Evolutionary conservation across 116 monocot genomes (phyloP), one percentile per base, ranked within the genome.

Genomic region (Phalaenopsis hybrid): DNA sequence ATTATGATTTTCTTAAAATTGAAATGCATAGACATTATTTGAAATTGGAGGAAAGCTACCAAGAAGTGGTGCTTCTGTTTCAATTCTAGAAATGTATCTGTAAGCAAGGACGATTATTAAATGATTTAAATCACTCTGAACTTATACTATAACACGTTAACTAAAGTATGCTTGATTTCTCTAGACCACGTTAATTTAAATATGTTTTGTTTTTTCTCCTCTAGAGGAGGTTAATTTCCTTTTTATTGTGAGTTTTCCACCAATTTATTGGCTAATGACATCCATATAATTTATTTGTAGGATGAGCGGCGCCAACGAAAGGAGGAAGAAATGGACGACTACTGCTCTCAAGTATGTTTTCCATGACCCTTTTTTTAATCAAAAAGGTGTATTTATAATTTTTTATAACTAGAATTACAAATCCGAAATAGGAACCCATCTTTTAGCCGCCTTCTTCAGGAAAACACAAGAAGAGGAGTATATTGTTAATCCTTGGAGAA

Each of bases 321-420:
- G 83, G 99, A 99, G 80, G 99, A 99, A 83, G 92, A 95, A 79
- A 93, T 99, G 93, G 99, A 99, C 87, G 99, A 99, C 78, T 99
- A 99, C 75, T 99, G 99, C 86, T 99, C 99, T 81, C 99, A 95
- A 95, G 99, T 95, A 81, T 81, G 65, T 77, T 48, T 87, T 81
- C 28, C n/a, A 46, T 12, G 20, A 75, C 16, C 34, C 41, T 41
- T 72, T 55, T 55, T 48, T 63, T 63, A 1, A 63, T 63, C 63
- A 63, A 21, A 7, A 23, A 1, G 3, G 55, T 55, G 6, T 63
- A 21, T 5, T 58, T 63, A 21, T 63, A 63, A 25, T 63, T 23
- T 63, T 23, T 1, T 63, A 63, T 63, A 63, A 8, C 21, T 13
- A 15, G 55, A 2, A 55, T 55, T 55, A 55, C 55, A 55, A 23